A percentile compares a stretch with the other conserved stretches of the same genome.
Conservation (phyloP, 352 stramenopile genomes). For the Pythium phragmitis region DNA sequence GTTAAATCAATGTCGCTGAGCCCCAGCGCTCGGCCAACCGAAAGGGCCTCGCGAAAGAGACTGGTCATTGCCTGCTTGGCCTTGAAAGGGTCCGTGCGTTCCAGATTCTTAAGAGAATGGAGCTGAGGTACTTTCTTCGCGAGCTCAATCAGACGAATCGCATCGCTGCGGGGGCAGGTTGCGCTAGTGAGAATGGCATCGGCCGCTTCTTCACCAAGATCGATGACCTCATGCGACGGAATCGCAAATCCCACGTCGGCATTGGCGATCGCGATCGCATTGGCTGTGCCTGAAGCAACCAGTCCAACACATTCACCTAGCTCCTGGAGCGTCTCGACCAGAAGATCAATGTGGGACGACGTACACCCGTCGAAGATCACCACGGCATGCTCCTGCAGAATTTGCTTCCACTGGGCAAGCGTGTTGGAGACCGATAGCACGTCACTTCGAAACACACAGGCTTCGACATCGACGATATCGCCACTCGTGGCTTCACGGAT, state of each 20-base stretch:
- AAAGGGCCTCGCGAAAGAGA: conserved; percentile 36
- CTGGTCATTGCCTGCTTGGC: conserved; percentile 29
- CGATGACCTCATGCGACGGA: conserved; percentile 38
- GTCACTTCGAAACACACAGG: conserved; percentile 36
- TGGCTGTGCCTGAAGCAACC: conserved; percentile 41
- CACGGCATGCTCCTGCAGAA: conserved; percentile 40
- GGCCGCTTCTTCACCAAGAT: conserved; percentile 49
- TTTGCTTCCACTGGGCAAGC: conserved; percentile 45
- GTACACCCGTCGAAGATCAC: conserved; percentile 48
- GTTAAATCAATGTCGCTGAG: conserved; percentile 33
- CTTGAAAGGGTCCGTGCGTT: conserved; percentile 12
- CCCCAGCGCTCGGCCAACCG: conserved; percentile 34
- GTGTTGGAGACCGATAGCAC: conserved; percentile 56
- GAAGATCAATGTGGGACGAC: conserved; percentile 40
- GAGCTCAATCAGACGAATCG: conserved; percentile 48
- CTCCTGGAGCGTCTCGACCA: conserved; percentile 56
- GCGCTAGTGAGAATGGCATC: conserved; percentile 41
- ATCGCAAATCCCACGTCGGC: conserved; percentile 54
- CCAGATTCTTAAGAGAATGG: background rate
- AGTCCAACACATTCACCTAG: conserved; percentile 49
- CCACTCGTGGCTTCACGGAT: conserved; percentile 39
- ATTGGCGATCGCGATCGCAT: conserved; percentile 44
- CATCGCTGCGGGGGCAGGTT: conserved; percentile 44
- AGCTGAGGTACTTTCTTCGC: conserved; percentile 35
- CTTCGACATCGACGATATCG: conserved; percentile 34